Base-by-base conservation (phyloP, 2,329 filamentous ascomycete species). In the Claviceps sp. region DNA sequence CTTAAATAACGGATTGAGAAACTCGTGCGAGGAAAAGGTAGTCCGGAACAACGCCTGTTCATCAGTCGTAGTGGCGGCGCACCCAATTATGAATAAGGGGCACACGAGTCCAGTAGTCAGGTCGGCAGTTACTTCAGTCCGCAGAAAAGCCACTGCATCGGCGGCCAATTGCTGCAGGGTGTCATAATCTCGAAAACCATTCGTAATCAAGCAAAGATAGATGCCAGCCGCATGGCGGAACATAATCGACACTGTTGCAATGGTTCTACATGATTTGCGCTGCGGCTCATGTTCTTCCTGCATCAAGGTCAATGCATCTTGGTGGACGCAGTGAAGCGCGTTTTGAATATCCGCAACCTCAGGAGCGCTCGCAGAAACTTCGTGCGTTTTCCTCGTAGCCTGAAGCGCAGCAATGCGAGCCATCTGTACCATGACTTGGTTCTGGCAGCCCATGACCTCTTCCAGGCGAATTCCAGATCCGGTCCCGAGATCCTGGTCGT, bases 381-480 rank as follows among this genome's bases (percentile, higher is more conserved):
- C 22, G 22, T 30, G 2, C 26, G 44, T 6, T 18, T 26, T 30
- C 3, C 11, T 4, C 7, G 26, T 30, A 18, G 44, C 44, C 5
- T 26, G 44, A 8, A 46, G 44, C 26, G 44, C 26, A 37, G 52
- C 43, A 6, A 55, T 37, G 18, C 61, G 59, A 1, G 56, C 60
- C 2, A 61, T 58, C 1, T 50, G 51, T 1, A 50, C 37, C 55
- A 61, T 59, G 14, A 54, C 55, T 3, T 48, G 55, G 6, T 56
- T 61, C 3, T 54, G 47, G 13, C 58, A 61, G 0, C 59, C 60
- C 56, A 61, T 61, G 0, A 61, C 50, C 0, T 53, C 41, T 1
- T 53, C 52, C 50, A 61, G 56, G 3, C 59, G 55, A 6, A 61
- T 56, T 18, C 44, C 44, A n/a, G 44, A 46, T 18, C n/a, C 44